A percentile compares a stretch with the other conserved stretches of the same genome.
phyloP scores from a whole-genome alignment of 306 rosid species.

The Begonia peltatifolia region DNA sequence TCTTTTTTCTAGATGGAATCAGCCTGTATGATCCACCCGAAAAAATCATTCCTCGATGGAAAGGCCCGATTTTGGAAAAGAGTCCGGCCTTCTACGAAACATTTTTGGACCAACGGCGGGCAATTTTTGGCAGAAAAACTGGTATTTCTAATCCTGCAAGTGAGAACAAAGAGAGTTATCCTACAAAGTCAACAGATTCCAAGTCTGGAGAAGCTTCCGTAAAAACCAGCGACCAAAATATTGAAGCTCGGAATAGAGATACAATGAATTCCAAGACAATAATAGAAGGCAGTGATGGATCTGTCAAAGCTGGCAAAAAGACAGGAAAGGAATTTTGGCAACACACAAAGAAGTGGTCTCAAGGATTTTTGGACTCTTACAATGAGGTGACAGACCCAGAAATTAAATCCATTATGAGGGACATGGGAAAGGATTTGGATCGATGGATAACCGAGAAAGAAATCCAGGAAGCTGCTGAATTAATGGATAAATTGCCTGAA shows the following conservation, averaged over 20 bases:
- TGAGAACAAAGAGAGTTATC: constrained; percentile 23
- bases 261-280: constrained; percentile 32
- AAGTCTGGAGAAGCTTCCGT: constrained; percentile 18
- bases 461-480: constrained; percentile 72
- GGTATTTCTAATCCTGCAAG: constrained; percentile 18
- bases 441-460: constrained; percentile 91
- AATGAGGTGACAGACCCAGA: constrained; percentile 83
- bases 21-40: constrained; percentile 77
- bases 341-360: constrained; percentile 95
- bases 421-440: constrained; percentile 78
- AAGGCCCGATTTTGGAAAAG: constrained; percentile 62
- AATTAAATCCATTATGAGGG: constrained; percentile 59
- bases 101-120: constrained; percentile 40
- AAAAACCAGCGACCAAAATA: constrained; percentile 15
- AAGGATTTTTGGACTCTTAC: constrained; percentile 67
- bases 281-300: constrained; percentile 87
- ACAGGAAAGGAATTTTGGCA: constrained; percentile 95
- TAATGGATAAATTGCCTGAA: constrained; percentile 50
- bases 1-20: constrained; percentile 52
- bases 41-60: constrained; percentile 86
- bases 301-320: constrained; percentile 63
- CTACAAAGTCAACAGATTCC: constrained; percentile 27
- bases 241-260: constrained; percentile 9
- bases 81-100: constrained; percentile 48
- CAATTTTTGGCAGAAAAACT: constrained; percentile 20